Base-by-base conservation (phyloP, 2,329 filamentous ascomycete species). In the Falciphora oryzae region DNA sequence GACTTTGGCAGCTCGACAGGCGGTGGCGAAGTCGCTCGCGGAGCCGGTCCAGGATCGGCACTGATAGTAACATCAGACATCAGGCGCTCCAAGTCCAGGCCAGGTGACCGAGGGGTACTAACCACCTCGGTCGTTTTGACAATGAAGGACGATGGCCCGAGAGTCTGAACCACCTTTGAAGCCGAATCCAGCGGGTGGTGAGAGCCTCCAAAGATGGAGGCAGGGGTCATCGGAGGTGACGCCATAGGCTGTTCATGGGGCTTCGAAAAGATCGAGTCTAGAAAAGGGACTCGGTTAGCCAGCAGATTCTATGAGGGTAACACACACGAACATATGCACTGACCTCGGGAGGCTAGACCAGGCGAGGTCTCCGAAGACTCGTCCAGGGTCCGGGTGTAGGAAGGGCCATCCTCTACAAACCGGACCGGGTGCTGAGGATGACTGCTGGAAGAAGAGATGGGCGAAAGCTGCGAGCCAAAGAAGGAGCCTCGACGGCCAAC, bases 261-360 rank as follows among this genome's bases (percentile, higher is more conserved):
- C 67, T 75, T 79, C 0, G 81, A 82, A 38, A 80, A 71, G 3
- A 78, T 75, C 5, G 81, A 82, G 63, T 81, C 81, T 75, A 65
- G 29, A 8, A n/a, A 25, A 31, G 59, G 14, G 66, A 59, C 29
- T 68, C 57, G 67, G 67, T 63, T 56, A 63, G 61, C 61, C 18
- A 25, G 2, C 44, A 11, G 18, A 2, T 1, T 2, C 8, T 25
- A 58, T 22, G 18, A 31, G 25, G 16, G 25, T 58, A 29, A 27
- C 10, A 58, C 11, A 27, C 10, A 7, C 28, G 44, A 18, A 11
- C 7, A n/a, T 18, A 22, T 57, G 10, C 27, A 65, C 68, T 35
- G 73, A 77, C 75, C 76, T 73, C 73, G 71, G 13, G 74, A 76
- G 27, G 75, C 77, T 0, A 74, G 69, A 31, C 69, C 66, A 4